Evolutionary conservation across 2,329 filamentous ascomycete species (phyloP), one percentile per base, ranked within the genome.

Genomic region (Alternaria brassicicola): DNA sequence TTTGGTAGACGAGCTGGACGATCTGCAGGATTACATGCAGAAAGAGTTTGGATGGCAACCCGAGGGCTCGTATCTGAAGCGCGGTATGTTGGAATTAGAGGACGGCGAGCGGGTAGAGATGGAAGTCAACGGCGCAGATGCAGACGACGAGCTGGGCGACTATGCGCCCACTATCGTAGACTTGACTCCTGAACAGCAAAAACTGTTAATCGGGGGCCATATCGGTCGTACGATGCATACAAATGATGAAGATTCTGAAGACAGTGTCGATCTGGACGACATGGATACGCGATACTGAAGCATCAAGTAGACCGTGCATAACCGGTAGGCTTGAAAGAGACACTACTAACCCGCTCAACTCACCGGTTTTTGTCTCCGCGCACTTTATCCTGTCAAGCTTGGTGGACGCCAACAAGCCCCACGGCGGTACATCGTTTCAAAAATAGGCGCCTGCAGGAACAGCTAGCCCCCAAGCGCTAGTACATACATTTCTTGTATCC

Each of bases 111-210:
- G 81, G 61, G 82, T 89, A 4, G 85, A 87, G 63, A 79, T 89
- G 79, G 85, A 86, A 19, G 76, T 85, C 61, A 77, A 78, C 19
- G 81, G 78, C 13, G 76, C 78, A 36, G 86, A 87, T 42, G 84
- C 85, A 66, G 85, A 88, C 19, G 86, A 89, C 49, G 86, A 89
- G 73, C 83, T 80, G 12, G 87, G 87, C 10, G 86, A 89, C 64
- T 89, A 86, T 79, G 86, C 86, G 28, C 87, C 87, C 19, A 78
- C 83, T 35, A 74, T 89, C 30, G 86, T 89, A 19, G 84, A 88
- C 36, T 62, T 83, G 59, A 81, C 79, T 15, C 70, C 78, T 3
- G 77, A 77, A 43, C 80, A 83, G 59, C 67, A 77, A 55, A 72
- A 72, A 52, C 62, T 75, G 54, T 55, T 83, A 52, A 72, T 73